These are phyloP conservation scores for Phyllostachys edulis DNA, from an alignment of 176 grass and related monocot genomes.

Conservation along the genomic window DNA sequence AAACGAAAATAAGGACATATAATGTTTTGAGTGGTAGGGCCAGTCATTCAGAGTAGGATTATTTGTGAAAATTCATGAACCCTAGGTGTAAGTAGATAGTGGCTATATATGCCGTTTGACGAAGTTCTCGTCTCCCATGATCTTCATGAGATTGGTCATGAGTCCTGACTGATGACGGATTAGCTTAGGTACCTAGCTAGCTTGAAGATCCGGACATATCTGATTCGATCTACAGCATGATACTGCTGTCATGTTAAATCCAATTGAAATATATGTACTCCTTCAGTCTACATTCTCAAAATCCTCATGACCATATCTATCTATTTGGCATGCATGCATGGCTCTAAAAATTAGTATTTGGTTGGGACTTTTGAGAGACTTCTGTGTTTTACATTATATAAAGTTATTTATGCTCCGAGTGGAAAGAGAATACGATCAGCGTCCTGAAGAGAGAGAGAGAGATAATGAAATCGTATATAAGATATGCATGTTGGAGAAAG, in stretches of 20 bases:
- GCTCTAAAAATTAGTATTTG: neutral
- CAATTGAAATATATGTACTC: neutral
- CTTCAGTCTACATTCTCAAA: neutral
- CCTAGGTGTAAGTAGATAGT: too few relatives aligned
- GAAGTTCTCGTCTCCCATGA: neutral
- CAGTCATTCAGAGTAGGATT: too few relatives aligned
- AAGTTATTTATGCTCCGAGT: too few relatives aligned
- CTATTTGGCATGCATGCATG: neutral
- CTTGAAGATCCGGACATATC: neutral
- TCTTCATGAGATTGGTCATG: neutral
- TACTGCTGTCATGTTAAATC: neutral
- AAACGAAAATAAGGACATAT: too few relatives aligned
- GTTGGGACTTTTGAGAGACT: neutral
- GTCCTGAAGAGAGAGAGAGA: neutral
- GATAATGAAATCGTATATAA: too few relatives aligned
- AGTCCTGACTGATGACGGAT: neutral
- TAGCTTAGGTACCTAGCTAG: neutral
- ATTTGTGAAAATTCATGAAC: neutral
- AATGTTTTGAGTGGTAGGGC: too few relatives aligned
- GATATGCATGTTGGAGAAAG: neutral
- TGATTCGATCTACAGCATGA: neutral
- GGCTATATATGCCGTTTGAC: neutral
- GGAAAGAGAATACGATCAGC: too few relatives aligned
- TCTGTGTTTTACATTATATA: neutral
- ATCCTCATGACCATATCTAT: slow-evolving; percentile 1